Conservation (phyloP, 2,329 filamentous ascomycete species). For the Colletotrichum truncatum region DNA sequence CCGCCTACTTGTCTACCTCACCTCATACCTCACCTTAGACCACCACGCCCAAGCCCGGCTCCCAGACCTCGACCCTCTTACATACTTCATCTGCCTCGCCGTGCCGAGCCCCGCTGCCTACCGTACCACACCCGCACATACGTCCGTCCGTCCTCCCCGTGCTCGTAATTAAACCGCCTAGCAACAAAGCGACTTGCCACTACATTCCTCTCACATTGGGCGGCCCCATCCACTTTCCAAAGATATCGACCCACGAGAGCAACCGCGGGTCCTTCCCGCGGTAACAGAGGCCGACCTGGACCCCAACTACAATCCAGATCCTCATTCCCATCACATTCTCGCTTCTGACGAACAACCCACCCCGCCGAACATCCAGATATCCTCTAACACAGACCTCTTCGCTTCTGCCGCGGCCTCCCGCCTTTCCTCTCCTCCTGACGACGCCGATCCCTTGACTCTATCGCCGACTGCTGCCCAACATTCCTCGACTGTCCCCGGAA, state of each 20-base stretch:
- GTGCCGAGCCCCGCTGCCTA: neutral
- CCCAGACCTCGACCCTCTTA: slow-evolving; percentile 20
- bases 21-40: neutral
- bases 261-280: slow-evolving; percentile 50
- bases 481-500: slow-evolving; percentile 45
- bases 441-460: slow-evolving; percentile 30
- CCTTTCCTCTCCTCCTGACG: slow-evolving; percentile 30
- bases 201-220: slow-evolving; percentile 21
- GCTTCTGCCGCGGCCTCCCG: slow-evolving; percentile 42
- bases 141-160: slow-evolving; percentile 12
- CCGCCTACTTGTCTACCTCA: neutral
- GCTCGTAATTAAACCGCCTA: slow-evolving; percentile 25
- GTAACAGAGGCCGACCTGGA: slow-evolving; percentile 50
- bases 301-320: slow-evolving; percentile 40
- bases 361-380: slow-evolving; percentile 60
- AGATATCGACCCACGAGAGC: slow-evolving; percentile 26
- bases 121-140: neutral
- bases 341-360: slow-evolving; percentile 72
- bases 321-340: slow-evolving; percentile 43
- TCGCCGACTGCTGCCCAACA: slow-evolving; percentile 29
- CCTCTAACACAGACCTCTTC: slow-evolving; percentile 57
- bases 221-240: neutral
- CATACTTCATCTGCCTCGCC: slow-evolving; percentile 13
- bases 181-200: slow-evolving; percentile 26
- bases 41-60: slow-evolving; percentile 2